Percentiles rank a stretch among this genome's conserved stretches.
phyloP scores from a whole-genome alignment of 1,284 basidiomycete genomes.

The Retiboletus flavoniger region DNA sequence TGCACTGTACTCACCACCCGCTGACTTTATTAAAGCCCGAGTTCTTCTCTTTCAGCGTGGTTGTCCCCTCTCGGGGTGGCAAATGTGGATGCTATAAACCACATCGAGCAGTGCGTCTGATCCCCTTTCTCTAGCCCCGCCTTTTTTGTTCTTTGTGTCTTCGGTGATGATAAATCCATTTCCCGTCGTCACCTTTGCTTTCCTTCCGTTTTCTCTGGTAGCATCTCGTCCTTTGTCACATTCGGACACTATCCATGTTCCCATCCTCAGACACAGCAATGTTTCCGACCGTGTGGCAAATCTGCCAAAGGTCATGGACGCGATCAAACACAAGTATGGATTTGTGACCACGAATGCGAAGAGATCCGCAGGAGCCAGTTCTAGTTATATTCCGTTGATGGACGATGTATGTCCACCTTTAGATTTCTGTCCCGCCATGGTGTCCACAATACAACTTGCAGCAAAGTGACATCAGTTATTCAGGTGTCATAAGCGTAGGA shows the following conservation, averaged over 20 bases:
- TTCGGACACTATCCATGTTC: conserved; percentile 23
- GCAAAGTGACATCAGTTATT: conserved; percentile 43
- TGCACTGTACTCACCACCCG: neutral
- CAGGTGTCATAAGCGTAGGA: conserved; percentile 44
- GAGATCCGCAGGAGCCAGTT: neutral
- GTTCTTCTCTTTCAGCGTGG: neutral
- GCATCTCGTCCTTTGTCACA: neutral
- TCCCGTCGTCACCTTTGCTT: conserved; percentile 5
- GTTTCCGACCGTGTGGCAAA: conserved; percentile 13
- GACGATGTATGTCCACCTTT: conserved; percentile 39
- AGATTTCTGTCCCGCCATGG: neutral
- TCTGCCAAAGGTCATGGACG: conserved; percentile 18
- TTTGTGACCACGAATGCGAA: conserved; percentile 4
- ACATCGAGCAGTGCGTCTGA: neutral
- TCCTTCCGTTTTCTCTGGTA: conserved; percentile 12
- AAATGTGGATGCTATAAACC: neutral
- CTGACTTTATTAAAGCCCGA: neutral
- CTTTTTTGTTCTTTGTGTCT: neutral
- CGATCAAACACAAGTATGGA: conserved; percentile 23
- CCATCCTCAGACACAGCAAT: conserved; percentile 18
- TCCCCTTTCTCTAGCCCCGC: neutral
- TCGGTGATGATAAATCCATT: conserved; percentile 8
- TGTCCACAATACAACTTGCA: neutral
- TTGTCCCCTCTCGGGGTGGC: too few species aligned
- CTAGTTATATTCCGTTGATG: conserved; percentile 26